Percentiles rank a stretch among this genome's conserved stretches.
These are phyloP conservation scores for Ligustrum vulgare DNA, from an alignment of 257 asterid species.

Conservation along the genomic window DNA sequence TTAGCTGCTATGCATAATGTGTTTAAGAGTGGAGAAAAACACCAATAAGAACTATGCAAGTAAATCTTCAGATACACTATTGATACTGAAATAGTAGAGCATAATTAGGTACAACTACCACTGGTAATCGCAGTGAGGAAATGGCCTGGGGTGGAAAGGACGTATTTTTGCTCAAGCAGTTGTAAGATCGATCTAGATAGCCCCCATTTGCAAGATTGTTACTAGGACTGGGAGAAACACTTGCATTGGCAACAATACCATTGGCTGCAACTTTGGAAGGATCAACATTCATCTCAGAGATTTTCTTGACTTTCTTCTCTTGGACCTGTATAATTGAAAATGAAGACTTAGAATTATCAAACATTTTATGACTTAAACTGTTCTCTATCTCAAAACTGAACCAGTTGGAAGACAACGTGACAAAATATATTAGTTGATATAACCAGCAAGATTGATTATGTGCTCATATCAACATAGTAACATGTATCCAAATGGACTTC, in stretches of 20 bases:
- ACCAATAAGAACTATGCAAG: neutral
- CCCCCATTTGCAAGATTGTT: slow-evolving; percentile 65
- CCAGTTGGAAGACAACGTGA: neutral
- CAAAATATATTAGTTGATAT: neutral
- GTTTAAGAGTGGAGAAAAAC: neutral
- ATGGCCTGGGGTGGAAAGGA: slow-evolving; percentile 74
- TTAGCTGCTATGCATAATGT: neutral
- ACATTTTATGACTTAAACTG: neutral
- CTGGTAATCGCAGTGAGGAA: slow-evolving; percentile 79
- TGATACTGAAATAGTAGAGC: slow-evolving; percentile 24
- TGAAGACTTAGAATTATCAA: slow-evolving; percentile 19
- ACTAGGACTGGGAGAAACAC: slow-evolving; percentile 60
- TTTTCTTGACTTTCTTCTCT: slow-evolving; percentile 95
- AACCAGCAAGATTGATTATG: slow-evolving; percentile 2
- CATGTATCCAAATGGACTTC: neutral
- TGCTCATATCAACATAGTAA: neutral
- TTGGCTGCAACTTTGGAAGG: slow-evolving; percentile 62
- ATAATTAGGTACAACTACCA: slow-evolving; percentile 77
- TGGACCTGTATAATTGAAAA: slow-evolving; percentile 67
- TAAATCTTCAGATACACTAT: neutral
- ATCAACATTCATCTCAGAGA: slow-evolving; percentile 75
- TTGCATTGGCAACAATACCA: slow-evolving; percentile 65
- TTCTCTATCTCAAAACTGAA: neutral
- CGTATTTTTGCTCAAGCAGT: slow-evolving; percentile 54
- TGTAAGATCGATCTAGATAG: slow-evolving; percentile 51